Evolutionary conservation across 1,284 basidiomycete genomes (phyloP).

Genomic region (Irpex lacteus): DNA sequence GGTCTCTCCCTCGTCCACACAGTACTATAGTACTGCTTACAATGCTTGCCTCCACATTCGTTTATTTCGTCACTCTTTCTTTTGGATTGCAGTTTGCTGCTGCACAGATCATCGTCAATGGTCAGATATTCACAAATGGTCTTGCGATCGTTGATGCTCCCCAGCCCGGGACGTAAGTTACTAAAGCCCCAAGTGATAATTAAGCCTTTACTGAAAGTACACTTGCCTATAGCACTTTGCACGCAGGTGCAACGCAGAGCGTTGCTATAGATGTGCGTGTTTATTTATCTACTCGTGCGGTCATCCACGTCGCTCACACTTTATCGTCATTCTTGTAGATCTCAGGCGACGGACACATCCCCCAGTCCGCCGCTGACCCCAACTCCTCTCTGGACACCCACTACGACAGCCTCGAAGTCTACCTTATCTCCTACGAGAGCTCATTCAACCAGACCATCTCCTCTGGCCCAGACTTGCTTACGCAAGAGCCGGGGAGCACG

Average conservation of each 20-base stretch:
- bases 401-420: constrained; percentile 46
- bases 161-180: constrained; percentile 39
- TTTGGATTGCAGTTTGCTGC: constrained; percentile 12
- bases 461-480: constrained; percentile 36
- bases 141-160: constrained; percentile 50
- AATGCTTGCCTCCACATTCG: constrained; percentile 21
- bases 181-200: neutral
- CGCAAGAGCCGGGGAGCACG: constrained; percentile 39
- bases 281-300: neutral
- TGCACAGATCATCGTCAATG: constrained; percentile 34
- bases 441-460: constrained; percentile 47
- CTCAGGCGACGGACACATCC: constrained; percentile 47
- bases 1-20: neutral
- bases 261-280: constrained; percentile 44
- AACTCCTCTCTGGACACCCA: constrained; percentile 38
- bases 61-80: constrained; percentile 20
- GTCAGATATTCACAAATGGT: constrained; percentile 46
- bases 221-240: constrained; percentile 21
- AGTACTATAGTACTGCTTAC: neutral
- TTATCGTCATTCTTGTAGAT: constrained; percentile 28
- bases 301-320: neutral
- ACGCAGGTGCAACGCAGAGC: constrained; percentile 35
- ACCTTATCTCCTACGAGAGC: constrained; percentile 42
- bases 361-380: constrained; percentile 34
- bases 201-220: neutral